Conservation (phyloP, 106 monocot species). For the Allium cepa region DNA sequence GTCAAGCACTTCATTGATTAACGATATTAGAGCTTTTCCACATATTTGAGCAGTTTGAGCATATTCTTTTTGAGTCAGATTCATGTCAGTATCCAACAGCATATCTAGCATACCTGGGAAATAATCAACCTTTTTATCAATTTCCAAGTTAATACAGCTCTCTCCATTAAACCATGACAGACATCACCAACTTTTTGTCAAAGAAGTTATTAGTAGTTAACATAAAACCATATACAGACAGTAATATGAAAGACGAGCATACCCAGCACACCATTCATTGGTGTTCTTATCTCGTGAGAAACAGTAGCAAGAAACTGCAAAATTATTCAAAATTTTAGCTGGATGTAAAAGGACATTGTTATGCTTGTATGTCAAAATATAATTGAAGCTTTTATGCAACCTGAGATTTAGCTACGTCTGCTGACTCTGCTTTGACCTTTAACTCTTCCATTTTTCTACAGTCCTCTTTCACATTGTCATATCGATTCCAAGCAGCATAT, state of each 20-base stretch:
- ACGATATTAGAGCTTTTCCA: conserved; percentile 84
- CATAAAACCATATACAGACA: not conserved
- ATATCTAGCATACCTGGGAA: conserved; percentile 95
- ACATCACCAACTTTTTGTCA: not conserved
- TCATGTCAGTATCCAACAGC: conserved; percentile 83
- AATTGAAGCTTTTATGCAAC: conserved; percentile 17
- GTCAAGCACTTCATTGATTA: conserved; percentile 98
- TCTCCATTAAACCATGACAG: not conserved
- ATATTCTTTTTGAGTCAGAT: conserved; percentile 84
- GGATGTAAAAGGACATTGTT: not conserved
- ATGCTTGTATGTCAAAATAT: not conserved
- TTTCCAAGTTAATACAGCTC: not conserved
- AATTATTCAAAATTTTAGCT: not conserved
- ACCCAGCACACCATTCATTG: conserved; percentile 99
- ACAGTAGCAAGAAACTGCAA: conserved; percentile 96
- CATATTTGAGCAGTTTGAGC: conserved; percentile 95
- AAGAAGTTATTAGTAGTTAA: not conserved
- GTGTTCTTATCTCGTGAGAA: conserved; percentile 98
- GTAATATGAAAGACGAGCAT: conserved; percentile 7
- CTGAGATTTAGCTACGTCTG: conserved; percentile 99
- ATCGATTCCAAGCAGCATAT: conserved; percentile 61
- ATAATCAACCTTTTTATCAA: not conserved
- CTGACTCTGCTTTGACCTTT: conserved; percentile 94
- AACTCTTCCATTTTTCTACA: conserved; percentile 88
- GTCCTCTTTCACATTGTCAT: conserved; percentile 67